Evolutionary conservation across 2,329 filamentous ascomycete genomes (phyloP).

Genomic region (Xylariaceae sp.): DNA sequence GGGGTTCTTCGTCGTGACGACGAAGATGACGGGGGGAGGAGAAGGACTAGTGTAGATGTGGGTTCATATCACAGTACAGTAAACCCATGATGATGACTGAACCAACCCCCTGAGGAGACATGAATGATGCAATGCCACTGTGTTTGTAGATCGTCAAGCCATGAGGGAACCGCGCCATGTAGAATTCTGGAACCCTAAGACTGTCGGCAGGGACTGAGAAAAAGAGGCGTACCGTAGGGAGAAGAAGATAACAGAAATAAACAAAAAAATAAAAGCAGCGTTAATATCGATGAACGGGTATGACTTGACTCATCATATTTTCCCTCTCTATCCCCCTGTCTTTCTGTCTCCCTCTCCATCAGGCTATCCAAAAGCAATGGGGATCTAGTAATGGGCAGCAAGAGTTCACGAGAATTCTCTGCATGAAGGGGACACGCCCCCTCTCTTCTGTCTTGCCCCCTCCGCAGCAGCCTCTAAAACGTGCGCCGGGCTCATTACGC

Average conservation of each 20-base stretch:
- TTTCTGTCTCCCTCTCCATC: background rate
- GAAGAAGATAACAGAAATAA: background rate
- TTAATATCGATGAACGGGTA: constrained; percentile 4
- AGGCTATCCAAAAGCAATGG: too few relatives aligned
- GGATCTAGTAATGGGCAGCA: too few relatives aligned
- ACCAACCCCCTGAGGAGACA: background rate
- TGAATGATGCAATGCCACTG: background rate
- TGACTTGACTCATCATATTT: constrained; percentile 10
- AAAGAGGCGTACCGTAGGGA: background rate
- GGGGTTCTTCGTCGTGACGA: background rate
- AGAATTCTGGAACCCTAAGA: too few relatives aligned
- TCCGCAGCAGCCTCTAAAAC: background rate
- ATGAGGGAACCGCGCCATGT: background rate
- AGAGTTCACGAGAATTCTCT: background rate
- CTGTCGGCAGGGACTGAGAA: background rate
- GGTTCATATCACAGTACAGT: too few relatives aligned
- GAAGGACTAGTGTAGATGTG: too few relatives aligned
- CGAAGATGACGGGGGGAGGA: too few relatives aligned
- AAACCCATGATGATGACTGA: too few relatives aligned
- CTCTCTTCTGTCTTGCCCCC: background rate
- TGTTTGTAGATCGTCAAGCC: background rate
- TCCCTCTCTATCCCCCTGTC: background rate
- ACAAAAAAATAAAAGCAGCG: constrained; percentile 2
- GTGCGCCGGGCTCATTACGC: constrained; percentile 8
- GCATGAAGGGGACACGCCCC: background rate